Percentiles rank a stretch among this genome's conserved stretches.
phyloP scores from a whole-genome alignment of 495 filamentous ascomycete species.

The Daldinia concentrica region DNA sequence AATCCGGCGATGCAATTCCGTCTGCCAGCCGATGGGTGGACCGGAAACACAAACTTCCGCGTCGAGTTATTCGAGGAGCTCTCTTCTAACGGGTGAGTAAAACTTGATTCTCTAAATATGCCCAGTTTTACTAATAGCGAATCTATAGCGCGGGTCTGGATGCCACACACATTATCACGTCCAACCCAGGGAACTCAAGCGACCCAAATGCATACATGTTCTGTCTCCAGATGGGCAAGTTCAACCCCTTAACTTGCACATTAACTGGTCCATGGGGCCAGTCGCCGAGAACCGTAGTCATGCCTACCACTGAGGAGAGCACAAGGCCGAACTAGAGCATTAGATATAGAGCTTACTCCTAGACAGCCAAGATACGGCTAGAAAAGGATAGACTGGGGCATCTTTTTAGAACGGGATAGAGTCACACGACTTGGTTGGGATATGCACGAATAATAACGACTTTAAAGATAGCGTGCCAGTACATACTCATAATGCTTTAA shows the following conservation, averaged over 20 bases:
- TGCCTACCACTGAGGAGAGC: constrained; percentile 19
- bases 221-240: constrained; percentile 45
- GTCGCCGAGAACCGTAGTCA: neutral
- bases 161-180: constrained; percentile 30
- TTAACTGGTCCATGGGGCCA: constrained; percentile 26
- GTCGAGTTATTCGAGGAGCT: constrained; percentile 39
- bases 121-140: constrained; percentile 11
- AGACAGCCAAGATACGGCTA: neutral
- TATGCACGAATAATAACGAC: constrained; percentile 4
- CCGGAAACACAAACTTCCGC: constrained; percentile 27
- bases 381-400: constrained; percentile 10
- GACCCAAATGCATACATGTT: constrained; percentile 40
- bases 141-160: constrained; percentile 33
- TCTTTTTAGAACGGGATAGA: constrained; percentile 16
- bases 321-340: constrained; percentile 25
- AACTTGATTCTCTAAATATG: neutral
- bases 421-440: neutral
- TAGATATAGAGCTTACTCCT: no score
- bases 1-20: constrained; percentile 30
- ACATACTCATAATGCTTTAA: neutral
- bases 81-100: constrained; percentile 33
- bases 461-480: neutral
- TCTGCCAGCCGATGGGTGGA: constrained; percentile 38
- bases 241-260: constrained; percentile 40
- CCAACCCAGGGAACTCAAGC: constrained; percentile 28